Base-by-base conservation (phyloP, 495 filamentous ascomycete genomes). In the Cercophora samala region DNA sequence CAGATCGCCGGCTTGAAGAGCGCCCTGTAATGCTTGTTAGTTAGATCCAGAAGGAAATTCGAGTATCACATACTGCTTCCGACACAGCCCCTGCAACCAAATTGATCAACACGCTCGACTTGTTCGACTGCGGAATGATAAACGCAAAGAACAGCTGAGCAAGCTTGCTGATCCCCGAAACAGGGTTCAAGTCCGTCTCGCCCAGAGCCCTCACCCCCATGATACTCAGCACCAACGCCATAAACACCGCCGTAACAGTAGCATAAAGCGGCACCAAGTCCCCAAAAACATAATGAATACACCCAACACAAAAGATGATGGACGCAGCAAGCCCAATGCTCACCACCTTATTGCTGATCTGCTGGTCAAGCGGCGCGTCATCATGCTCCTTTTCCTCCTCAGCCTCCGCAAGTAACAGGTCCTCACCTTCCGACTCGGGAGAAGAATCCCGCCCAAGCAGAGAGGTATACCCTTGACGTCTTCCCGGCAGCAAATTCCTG, bases 171-270 rank as follows among this genome's bases (percentile, higher is more conserved):
- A 99, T 99, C 59, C 95, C 95, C 22, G 92, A 96, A 21, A 98
- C 95, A 9, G 95, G 95, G 75, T 98, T 99, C 25, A 99, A 84
- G 74, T 99, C 95, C 9, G 95, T 99, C 80, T 99, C 94, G 51
- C 95, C 94, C 0, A 97, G 83, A 0, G 95, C 95, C 22, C 95
- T 85, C 62, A 99, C 95, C 60, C 96, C 96, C 93, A 98, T 97
- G 66, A 98, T 88, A 61, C 91, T 93, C 23, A 97, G 84, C 32
- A 98, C 79, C 22, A 99, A 87, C 1, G 95, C 93, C 74, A 98
- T 88, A 46, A 94, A 73, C 25, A 97, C 92, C 19, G 95, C 91
- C 21, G 90, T 85, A 32, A 91, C 78, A n/a, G 90, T 97, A 1
- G 89, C 88, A 58, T 82, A 91, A 68, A 88, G 79, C 5, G 82